Conservation (phyloP, 768 basidiomycete genomes). For the Butyriboletus loyo region DNA sequence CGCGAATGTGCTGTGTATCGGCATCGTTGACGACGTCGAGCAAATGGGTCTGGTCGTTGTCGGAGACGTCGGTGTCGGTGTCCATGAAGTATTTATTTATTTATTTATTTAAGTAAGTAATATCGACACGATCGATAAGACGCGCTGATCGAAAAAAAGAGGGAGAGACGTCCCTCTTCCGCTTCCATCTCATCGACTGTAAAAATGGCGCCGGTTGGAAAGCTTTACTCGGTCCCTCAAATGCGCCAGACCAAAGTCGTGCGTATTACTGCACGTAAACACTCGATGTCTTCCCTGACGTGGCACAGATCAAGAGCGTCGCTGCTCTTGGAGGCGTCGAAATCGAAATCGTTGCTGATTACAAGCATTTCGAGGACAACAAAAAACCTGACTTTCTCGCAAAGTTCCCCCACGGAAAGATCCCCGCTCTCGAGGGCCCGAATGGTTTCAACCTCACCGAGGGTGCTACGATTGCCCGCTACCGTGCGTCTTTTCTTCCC, state of each 20-base stretch:
- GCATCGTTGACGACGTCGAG: conserved; percentile 10
- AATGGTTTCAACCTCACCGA: conserved; percentile 83
- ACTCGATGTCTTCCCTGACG: background rate
- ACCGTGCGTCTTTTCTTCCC: conserved; percentile 60
- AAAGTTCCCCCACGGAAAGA: conserved; percentile 81
- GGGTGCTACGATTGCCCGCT: conserved; percentile 76
- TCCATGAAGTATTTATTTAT: conserved; percentile 24
- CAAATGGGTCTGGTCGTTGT: conserved; percentile 22
- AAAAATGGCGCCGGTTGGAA: conserved; percentile 59
- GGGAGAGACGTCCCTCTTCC: conserved; percentile 4
- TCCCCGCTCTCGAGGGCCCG: conserved; percentile 75
- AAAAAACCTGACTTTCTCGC: conserved; percentile 63
- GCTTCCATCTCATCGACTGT: conserved; percentile 22
- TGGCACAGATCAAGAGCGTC: conserved; percentile 47
- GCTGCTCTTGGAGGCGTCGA: conserved; percentile 61
- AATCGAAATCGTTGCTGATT: conserved; percentile 49
- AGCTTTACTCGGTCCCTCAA: conserved; percentile 51
- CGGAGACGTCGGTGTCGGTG: conserved; percentile 28
- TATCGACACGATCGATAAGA: conserved; percentile 30
- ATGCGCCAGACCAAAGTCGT: conserved; percentile 47
- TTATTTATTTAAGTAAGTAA: conserved; percentile 11
- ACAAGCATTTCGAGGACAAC: conserved; percentile 65
- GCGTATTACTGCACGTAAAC: conserved; percentile 9
- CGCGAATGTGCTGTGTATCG: conserved; percentile 29
- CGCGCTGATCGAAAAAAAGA: conserved; percentile 23